Conservation (phyloP, 2,329 filamentous ascomycete species). For the Grosmannia clavigera region DNA sequence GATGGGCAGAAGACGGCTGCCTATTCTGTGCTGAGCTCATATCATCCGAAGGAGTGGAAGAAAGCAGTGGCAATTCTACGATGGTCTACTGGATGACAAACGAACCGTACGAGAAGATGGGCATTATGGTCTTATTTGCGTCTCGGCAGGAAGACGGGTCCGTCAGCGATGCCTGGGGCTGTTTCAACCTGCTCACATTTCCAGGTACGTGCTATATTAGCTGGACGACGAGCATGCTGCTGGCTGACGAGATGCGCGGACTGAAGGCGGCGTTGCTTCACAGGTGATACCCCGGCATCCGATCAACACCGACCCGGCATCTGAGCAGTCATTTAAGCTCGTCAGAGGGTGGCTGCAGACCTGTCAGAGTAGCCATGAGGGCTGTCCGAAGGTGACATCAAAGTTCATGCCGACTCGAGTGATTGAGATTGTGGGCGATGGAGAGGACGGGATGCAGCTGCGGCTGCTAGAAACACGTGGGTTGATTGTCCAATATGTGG, state of each 20-base stretch:
- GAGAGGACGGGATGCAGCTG: not conserved
- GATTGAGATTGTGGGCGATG: not conserved
- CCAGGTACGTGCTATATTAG: not conserved
- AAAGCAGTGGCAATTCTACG: not conserved
- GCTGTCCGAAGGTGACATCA: not conserved
- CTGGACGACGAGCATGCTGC: not conserved
- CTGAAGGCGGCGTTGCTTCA: not conserved
- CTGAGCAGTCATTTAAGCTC: not conserved
- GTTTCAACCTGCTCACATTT: not conserved
- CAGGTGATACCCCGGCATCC: not conserved
- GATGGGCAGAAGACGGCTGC: not conserved
- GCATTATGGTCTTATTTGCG: not conserved
- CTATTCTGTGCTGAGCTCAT: not conserved
- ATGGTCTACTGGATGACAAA: not conserved
- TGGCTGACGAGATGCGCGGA: not conserved
- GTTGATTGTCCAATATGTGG: not conserved
- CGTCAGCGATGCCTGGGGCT: not conserved
- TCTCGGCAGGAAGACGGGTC: not conserved
- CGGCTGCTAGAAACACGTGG: not conserved
- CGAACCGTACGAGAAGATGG: not conserved
- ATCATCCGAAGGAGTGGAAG: not conserved
- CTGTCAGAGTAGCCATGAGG: not conserved
- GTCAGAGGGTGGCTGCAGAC: not conserved
- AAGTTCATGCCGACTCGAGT: not conserved
- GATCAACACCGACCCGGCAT: not conserved